Percentiles rank a stretch among this genome's conserved stretches.
phyloP scores from a whole-genome alignment of 805 yeast genomes.

The Wickerhamiella vanderwaltii region DNA sequence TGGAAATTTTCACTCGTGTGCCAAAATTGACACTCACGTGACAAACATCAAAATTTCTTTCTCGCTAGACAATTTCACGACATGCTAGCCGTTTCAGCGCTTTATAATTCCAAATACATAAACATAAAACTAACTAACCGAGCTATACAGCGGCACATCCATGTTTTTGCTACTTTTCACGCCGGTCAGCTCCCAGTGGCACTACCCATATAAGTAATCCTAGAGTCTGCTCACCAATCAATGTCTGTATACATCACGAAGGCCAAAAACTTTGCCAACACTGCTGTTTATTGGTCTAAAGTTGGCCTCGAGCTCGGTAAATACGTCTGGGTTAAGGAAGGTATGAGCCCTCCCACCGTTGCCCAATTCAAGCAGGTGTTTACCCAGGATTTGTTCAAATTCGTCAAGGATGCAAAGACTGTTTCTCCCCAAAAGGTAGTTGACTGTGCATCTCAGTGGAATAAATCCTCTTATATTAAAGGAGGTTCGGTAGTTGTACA shows the following conservation, averaged over 20 bases:
- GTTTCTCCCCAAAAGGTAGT: constrained; percentile 51
- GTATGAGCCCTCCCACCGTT: constrained; percentile 77
- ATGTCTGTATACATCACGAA: constrained; percentile 28
- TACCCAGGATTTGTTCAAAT: constrained; percentile 34
- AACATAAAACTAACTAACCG: too few species aligned
- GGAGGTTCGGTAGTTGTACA: constrained; percentile 71
- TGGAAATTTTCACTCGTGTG: too few species aligned
- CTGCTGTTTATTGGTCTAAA: constrained; percentile 67
- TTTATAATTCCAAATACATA: too few species aligned
- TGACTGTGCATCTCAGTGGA: constrained; percentile 33
- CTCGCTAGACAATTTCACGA: too few species aligned
- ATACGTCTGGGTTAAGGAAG: constrained; percentile 82
- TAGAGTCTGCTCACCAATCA: constrained; percentile 5
- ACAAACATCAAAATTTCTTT: too few species aligned
- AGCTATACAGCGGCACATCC: too few species aligned
- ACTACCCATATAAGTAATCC: too few species aligned
- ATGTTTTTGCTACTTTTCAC: too few species aligned
- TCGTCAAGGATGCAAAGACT: constrained; percentile 21
- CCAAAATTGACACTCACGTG: too few species aligned
- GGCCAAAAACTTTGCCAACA: constrained; percentile 34
- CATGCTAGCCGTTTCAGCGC: too few species aligned
- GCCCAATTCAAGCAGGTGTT: constrained; percentile 69
- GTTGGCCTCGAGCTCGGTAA: constrained; percentile 54
- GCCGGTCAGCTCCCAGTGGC: too few species aligned
- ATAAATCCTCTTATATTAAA: constrained; percentile 47